Evolutionary conservation across 108 stramenopile genomes (phyloP), one percentile per base, ranked within the genome.

Genomic region (Skeletonema menzelii): DNA sequence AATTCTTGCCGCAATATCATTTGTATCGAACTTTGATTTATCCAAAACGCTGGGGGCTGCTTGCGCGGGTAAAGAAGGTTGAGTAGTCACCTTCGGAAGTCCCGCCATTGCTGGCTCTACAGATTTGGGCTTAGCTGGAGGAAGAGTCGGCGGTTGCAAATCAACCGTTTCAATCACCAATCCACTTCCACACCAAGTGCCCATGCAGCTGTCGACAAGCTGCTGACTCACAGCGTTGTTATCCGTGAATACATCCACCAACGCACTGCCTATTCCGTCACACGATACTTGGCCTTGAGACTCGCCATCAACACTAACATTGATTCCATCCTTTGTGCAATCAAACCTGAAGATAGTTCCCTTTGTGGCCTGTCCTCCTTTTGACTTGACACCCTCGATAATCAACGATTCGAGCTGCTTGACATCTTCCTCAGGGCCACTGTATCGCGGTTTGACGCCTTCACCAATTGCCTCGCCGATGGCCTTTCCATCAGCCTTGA

Each of bases 381-480:
- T 72, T 40, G 91, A 88, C 17, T 89, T 56, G 42, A 37, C 68
- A 72, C 91, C 40, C 8, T 42, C 40, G 40, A 42, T 42, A 15
- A 42, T 91, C 42, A 94, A 78, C 5, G 73, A 73, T 7, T 85
- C 84, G 13, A 94, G 88, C 8, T 77, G 60, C 3, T 67, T 62
- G 27, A 57, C 65, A 13, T 79, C 77, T 5, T 83, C 78, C 46
- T 88, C 72, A 53, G 40, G 40, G 14, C 40, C 40, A 1, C 40
- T 15, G 40, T 42, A 42, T 42, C 90, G 81, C 2, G 92, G 92
- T 17, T 73, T 61, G 2, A 94, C 90, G 27, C 85, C 79, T n/a
- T 94, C 92, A 30, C 90, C 90, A 69, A 94, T 94, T 11, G 92
- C 92, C 20, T 63, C 73, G 0, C 88, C 90, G 86, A 94, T 91